Conservation (phyloP, 2,329 filamentous ascomycete genomes). For the Fusarium agapanthi region DNA sequence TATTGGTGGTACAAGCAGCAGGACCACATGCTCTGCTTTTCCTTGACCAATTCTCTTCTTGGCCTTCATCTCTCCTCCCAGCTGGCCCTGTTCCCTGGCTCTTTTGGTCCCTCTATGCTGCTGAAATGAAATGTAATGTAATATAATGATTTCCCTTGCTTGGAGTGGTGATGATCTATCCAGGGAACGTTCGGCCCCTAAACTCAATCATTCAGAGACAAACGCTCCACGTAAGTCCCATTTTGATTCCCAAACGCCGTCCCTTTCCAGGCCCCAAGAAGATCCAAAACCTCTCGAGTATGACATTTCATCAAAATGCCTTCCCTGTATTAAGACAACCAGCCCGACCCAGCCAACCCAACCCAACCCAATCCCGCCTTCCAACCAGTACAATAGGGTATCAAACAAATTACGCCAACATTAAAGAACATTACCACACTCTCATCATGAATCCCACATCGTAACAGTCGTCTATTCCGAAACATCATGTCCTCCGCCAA, state of each 20-base stretch:
- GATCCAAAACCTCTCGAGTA: conserved; percentile 26
- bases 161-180: conserved; percentile 63
- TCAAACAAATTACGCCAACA: conserved; percentile 42
- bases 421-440: conserved; percentile 35
- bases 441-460: conserved; percentile 5
- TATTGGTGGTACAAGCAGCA: conserved; percentile 47
- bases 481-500: conserved; percentile 66
- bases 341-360: not conserved
- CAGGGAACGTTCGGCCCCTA: conserved; percentile 39
- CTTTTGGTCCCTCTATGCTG: conserved; percentile 41
- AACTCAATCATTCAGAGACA: conserved; percentile 39
- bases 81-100: conserved; percentile 27
- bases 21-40: conserved; percentile 39
- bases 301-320: conserved; percentile 27
- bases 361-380: conserved; percentile 1
- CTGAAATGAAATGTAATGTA: conserved; percentile 27
- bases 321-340: conserved; percentile 31
- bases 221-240: conserved; percentile 36
- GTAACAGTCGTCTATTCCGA: conserved; percentile 32
- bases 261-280: conserved; percentile 33
- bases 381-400: conserved; percentile 44
- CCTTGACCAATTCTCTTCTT: conserved; percentile 27
- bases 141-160: conserved; percentile 43
- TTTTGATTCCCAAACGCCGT: conserved; percentile 44
- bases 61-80: conserved; percentile 8